These are phyloP conservation scores for Corrigiola litoralis DNA, from an alignment of 179 eudicot species.

Conservation along the genomic window DNA sequence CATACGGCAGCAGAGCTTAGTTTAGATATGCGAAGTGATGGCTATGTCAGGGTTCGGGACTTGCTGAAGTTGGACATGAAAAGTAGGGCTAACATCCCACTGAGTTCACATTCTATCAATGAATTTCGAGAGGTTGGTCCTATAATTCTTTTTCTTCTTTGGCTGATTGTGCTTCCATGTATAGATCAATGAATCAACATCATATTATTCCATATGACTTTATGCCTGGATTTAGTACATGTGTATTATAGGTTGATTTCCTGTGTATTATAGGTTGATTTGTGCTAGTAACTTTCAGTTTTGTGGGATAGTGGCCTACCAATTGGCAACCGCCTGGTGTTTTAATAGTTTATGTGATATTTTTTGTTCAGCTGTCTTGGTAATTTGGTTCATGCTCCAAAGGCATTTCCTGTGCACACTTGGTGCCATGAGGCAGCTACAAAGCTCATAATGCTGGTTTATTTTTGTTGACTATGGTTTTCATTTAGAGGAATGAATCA, in stretches of 20 bases:
- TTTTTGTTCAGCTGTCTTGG: background rate
- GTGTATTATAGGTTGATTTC: background rate
- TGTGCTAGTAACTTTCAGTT: no score
- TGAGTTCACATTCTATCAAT: constrained; percentile 64
- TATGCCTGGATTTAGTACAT: background rate
- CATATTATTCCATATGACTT: background rate
- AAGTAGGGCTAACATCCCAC: constrained; percentile 66
- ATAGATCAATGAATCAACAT: background rate
- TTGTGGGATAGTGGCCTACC: no score
- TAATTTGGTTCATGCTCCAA: background rate
- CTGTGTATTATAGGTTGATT: no score
- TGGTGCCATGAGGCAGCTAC: no score
- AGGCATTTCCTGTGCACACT: background rate
- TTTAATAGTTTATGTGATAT: no score
- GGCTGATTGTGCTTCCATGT: background rate
- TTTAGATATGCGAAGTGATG: constrained; percentile 79
- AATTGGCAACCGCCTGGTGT: no score
- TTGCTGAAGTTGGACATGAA: constrained; percentile 58
- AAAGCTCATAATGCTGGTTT: background rate
- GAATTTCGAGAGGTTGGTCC: constrained; percentile 77
- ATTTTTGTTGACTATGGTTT: no score
- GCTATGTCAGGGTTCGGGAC: constrained; percentile 76
- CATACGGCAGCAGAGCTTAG: constrained; percentile 75
- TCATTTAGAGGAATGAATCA: no score
- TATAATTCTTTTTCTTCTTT: background rate